Evolutionary conservation across 371 early-diverging fungal species (phyloP).

Genomic region (Mucor velutinosus): DNA sequence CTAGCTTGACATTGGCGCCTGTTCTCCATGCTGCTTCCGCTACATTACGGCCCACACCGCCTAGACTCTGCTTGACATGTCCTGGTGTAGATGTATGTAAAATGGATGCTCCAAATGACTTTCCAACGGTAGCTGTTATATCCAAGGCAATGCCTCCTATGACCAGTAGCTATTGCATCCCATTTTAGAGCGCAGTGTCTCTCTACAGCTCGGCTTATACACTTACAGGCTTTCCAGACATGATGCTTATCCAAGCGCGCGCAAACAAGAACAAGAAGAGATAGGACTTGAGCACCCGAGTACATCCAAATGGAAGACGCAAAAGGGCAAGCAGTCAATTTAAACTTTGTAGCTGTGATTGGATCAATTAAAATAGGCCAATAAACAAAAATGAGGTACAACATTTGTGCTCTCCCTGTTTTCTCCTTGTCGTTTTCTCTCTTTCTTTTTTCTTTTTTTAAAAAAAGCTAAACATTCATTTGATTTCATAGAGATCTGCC

Average conservation of each 20-base stretch:
- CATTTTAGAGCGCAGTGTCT: neutral
- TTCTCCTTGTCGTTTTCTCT: conserved; percentile 3
- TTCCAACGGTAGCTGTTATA: conserved; percentile 57
- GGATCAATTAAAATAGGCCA: conserved; percentile 9
- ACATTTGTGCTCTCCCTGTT: conserved; percentile 3
- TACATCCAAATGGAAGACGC: neutral
- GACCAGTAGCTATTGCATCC: conserved; percentile 54
- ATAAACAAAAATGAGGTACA: conserved; percentile 17
- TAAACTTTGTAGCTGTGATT: conserved; percentile 6
- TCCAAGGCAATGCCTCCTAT: conserved; percentile 88
- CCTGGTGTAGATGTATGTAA: conserved; percentile 80
- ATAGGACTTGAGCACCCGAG: neutral
- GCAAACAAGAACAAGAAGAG: neutral
- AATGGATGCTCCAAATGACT: conserved; percentile 16
- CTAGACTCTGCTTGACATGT: conserved; percentile 61
- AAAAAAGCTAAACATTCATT: neutral
- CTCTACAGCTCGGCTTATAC: neutral
- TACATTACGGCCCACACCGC: conserved; percentile 92
- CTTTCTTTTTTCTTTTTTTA: neutral
- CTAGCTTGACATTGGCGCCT: conserved; percentile 60
- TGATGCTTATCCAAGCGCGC: neutral
- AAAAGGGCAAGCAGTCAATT: conserved; percentile 2
- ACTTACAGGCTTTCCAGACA: conserved; percentile 19
- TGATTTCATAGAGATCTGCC: neutral
- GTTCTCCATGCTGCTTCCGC: conserved; percentile 78